These are phyloP conservation scores for Stentor coeruleus DNA, from an alignment of 73 alveolate genomes.

Conservation along the genomic window DNA sequence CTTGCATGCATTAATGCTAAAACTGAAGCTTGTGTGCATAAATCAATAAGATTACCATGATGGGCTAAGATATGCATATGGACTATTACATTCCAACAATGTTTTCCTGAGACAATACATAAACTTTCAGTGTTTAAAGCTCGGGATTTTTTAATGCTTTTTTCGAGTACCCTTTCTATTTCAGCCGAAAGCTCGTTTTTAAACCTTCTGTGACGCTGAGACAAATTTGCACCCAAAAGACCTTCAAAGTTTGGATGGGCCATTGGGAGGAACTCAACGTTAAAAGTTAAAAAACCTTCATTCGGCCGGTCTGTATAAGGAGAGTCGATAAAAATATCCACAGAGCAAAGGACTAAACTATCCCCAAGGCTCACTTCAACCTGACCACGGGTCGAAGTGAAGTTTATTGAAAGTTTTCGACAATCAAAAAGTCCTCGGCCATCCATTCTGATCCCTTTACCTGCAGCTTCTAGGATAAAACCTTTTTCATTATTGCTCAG, in stretches of 20 bases:
- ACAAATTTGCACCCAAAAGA: neutral
- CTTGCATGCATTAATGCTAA: neutral
- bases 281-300: constrained; percentile 23
- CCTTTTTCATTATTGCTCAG: neutral
- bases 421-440: constrained; percentile 15
- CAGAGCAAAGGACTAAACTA: neutral
- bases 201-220: neutral
- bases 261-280: constrained; percentile 13
- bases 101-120: constrained; percentile 16
- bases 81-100: neutral
- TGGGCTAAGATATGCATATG: constrained; percentile 11
- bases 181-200: neutral
- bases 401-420: neutral
- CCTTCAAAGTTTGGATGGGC: constrained; percentile 16
- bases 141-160: neutral
- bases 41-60: neutral
- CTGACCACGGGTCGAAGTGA: neutral
- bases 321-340: neutral
- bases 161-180: neutral
- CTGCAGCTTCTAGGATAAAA: neutral
- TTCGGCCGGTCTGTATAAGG: constrained; percentile 10
- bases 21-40: neutral
- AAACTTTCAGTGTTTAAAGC: constrained; percentile 6
- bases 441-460: neutral
- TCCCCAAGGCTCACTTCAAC: constrained; percentile 21